phyloP scores from a whole-genome alignment of 805 yeast species.

The Vanderwaltozyma polyspora region DNA sequence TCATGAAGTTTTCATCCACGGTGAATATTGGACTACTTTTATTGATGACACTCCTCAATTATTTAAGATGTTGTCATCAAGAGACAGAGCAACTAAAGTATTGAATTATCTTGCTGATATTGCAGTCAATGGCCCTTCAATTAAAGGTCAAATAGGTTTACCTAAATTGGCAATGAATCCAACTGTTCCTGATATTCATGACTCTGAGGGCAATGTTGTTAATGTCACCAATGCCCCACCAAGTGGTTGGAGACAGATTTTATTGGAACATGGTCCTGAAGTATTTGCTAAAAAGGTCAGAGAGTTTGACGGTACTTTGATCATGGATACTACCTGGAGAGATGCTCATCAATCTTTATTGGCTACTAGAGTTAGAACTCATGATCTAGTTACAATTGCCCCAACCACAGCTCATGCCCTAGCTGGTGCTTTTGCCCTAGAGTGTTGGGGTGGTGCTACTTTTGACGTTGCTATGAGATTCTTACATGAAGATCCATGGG shows the following conservation, averaged over 20 bases:
- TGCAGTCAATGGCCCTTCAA: conserved; percentile 88
- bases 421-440: conserved; percentile 85
- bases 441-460: conserved; percentile 99
- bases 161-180: conserved; percentile 75
- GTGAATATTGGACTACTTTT: conserved; percentile 96
- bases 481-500: conserved; percentile 98
- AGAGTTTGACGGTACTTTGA: conserved; percentile 65
- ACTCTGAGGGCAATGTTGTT: conserved; percentile 43
- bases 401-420: conserved; percentile 84
- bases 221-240: conserved; percentile 50
- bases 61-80: conserved; percentile 86
- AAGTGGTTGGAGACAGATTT: conserved; percentile 83
- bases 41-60: conserved; percentile 93
- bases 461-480: conserved; percentile 97
- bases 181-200: conserved; percentile 57
- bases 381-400: conserved; percentile 82
- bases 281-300: conserved; percentile 81
- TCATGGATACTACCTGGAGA: conserved; percentile 99
- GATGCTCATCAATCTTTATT: conserved; percentile 97
- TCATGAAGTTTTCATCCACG: conserved; percentile 69
- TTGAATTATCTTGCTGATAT: conserved; percentile 82
- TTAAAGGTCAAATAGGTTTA: conserved; percentile 85
- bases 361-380: conserved; percentile 93
- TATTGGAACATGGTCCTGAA: conserved; percentile 74
- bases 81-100: conserved; percentile 90